These are phyloP conservation scores for Ceratobasidium papillatum DNA, from an alignment of 1,284 basidiomycete genomes.

Conservation along the genomic window DNA sequence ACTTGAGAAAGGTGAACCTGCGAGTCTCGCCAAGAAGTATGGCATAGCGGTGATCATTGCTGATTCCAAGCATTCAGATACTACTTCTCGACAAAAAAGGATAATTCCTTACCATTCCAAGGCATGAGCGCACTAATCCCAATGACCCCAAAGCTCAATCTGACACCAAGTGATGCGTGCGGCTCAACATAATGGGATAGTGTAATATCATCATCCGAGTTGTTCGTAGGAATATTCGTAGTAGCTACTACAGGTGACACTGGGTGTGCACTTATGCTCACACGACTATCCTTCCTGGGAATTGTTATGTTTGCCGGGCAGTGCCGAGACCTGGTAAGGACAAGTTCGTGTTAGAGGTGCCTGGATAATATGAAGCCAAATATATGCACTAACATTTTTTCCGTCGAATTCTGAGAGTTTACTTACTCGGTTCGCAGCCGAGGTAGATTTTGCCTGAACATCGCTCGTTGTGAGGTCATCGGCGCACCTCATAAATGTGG, in stretches of 20 bases:
- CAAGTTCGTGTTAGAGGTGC: not conserved
- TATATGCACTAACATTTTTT: conserved; percentile 23
- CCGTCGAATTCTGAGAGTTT: not conserved
- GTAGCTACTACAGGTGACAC: conserved; percentile 25
- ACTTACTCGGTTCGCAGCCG: not conserved
- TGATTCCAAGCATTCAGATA: conserved; percentile 48
- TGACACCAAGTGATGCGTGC: not conserved
- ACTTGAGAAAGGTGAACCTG: conserved; percentile 61
- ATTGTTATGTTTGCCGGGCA: not conserved
- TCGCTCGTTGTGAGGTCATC: conserved; percentile 21
- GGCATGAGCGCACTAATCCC: conserved; percentile 76
- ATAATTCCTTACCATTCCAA: conserved; percentile 72
- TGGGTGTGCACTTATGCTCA: conserved; percentile 31
- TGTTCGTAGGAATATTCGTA: not conserved
- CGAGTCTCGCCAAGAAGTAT: conserved; percentile 73
- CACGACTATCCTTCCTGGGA: not conserved
- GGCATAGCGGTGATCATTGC: conserved; percentile 79
- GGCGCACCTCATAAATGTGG: not conserved
- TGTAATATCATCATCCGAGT: conserved; percentile 18
- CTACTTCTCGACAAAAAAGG: not conserved
- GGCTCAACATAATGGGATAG: not conserved
- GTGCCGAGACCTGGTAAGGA: conserved; percentile 1
- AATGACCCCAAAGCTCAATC: conserved; percentile 54
- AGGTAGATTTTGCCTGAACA: not conserved
- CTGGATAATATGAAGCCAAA: not conserved